phyloP scores from a whole-genome alignment of 208 protist species.

The Crithidia thermophila region DNA sequence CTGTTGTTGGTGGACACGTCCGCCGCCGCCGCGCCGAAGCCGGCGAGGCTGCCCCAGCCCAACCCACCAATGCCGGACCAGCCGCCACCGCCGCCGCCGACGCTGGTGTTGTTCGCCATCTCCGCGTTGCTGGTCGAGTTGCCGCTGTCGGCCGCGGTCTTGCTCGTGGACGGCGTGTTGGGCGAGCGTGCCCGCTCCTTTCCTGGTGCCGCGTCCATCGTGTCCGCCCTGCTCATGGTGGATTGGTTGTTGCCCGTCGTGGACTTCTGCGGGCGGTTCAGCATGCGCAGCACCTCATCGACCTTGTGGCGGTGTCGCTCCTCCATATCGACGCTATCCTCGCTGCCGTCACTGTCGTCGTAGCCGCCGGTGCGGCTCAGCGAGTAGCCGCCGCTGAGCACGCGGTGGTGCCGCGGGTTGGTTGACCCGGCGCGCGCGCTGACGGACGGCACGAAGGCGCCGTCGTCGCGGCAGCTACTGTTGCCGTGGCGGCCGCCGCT shows the following conservation, averaged over 20 bases:
- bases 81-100: background rate
- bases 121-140: constrained; percentile 19
- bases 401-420: background rate
- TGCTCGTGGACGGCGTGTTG: constrained; percentile 3
- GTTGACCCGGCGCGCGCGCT: background rate
- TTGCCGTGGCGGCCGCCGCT: background rate
- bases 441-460: background rate
- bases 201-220: background rate
- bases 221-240: constrained; percentile 5
- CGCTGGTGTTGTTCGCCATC: constrained; percentile 5
- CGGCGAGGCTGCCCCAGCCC: constrained; percentile 17
- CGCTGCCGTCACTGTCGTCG: constrained; percentile 8
- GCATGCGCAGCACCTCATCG: constrained; percentile 28
- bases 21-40: constrained; percentile 4
- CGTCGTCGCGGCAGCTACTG: background rate
- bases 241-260: constrained; percentile 17
- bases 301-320: constrained; percentile 31
- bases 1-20: constrained; percentile 3
- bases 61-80: constrained; percentile 22
- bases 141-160: constrained; percentile 13
- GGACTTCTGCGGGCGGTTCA: constrained; percentile 20
- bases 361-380: constrained; percentile 27
- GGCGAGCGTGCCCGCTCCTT: constrained; percentile 1
- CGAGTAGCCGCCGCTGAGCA: constrained; percentile 18
- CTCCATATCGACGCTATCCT: constrained; percentile 11